Evolutionary conservation across 2,329 filamentous ascomycete species (phyloP).

Genomic region (Penicillium polonicum): DNA sequence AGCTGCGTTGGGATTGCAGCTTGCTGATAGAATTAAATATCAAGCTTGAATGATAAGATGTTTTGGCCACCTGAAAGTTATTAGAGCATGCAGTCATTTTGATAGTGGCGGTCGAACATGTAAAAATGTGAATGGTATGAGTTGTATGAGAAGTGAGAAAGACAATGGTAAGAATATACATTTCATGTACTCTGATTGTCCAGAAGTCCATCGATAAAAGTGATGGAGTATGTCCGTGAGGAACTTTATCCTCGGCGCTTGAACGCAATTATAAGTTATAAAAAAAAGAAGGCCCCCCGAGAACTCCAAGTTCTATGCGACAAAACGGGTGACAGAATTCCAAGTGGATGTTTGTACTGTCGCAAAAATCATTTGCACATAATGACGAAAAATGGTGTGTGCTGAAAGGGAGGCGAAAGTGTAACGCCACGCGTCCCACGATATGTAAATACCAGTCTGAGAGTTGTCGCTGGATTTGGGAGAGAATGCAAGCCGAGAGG

Average conservation of each 20-base stretch:
- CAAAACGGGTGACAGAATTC: background rate
- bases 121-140: background rate
- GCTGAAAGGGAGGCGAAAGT: background rate
- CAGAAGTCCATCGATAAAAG: background rate
- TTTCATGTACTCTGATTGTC: background rate
- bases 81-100: background rate
- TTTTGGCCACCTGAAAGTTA: background rate
- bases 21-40: background rate
- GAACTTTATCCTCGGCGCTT: background rate
- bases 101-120: background rate
- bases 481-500: conserved; percentile 8
- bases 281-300: conserved; percentile 3
- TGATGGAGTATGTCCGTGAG: background rate
- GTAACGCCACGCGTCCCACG: background rate
- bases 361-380: conserved; percentile 1
- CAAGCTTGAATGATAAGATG: background rate
- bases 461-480: background rate
- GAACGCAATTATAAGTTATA: conserved; percentile 10
- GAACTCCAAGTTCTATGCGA: conserved; percentile 4
- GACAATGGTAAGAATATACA: background rate
- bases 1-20: background rate
- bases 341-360: conserved; percentile 7
- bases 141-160: background rate
- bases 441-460: background rate
- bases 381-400: background rate